Evolutionary conservation across 495 filamentous ascomycete genomes (phyloP).

Genomic region (Immersiella caudata): DNA sequence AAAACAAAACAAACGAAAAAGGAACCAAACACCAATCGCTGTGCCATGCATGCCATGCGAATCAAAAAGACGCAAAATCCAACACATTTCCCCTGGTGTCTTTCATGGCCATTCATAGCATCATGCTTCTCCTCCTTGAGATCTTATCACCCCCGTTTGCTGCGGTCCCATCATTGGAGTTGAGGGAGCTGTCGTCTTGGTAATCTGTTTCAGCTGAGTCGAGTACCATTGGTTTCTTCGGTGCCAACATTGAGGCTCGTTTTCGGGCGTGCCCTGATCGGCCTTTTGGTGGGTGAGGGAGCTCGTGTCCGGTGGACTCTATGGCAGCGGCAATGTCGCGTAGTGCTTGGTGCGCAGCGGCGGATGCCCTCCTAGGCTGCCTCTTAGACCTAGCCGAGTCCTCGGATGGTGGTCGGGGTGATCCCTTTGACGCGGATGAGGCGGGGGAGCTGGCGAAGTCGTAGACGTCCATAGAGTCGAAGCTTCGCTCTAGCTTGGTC

Average conservation of each 20-base stretch:
- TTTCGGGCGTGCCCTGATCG: slow-evolving; percentile 34
- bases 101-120: slow-evolving; percentile 49
- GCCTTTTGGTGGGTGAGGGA: slow-evolving; percentile 8
- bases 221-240: slow-evolving; percentile 35
- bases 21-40: background rate
- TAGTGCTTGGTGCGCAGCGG: slow-evolving; percentile 15
- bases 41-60: background rate
- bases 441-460: slow-evolving; percentile 39
- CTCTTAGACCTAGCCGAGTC: slow-evolving; percentile 5
- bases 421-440: background rate
- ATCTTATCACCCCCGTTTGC: slow-evolving; percentile 22
- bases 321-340: slow-evolving; percentile 3
- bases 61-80: background rate
- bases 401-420: background rate
- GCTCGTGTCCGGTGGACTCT: background rate
- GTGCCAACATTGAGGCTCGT: slow-evolving; percentile 45
- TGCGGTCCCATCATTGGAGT: background rate
- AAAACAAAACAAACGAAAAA: background rate
- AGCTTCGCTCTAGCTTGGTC: background rate
- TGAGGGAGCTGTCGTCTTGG: slow-evolving; percentile 11
- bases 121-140: slow-evolving; percentile 56
- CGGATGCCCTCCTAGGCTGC: slow-evolving; percentile 14
- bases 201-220: slow-evolving; percentile 18
- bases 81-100: background rate
- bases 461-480: slow-evolving; percentile 35